Evolutionary conservation across 2,329 filamentous ascomycete genomes (phyloP), one percentile per base, ranked within the genome.

Genomic region (Xylaria sp.): DNA sequence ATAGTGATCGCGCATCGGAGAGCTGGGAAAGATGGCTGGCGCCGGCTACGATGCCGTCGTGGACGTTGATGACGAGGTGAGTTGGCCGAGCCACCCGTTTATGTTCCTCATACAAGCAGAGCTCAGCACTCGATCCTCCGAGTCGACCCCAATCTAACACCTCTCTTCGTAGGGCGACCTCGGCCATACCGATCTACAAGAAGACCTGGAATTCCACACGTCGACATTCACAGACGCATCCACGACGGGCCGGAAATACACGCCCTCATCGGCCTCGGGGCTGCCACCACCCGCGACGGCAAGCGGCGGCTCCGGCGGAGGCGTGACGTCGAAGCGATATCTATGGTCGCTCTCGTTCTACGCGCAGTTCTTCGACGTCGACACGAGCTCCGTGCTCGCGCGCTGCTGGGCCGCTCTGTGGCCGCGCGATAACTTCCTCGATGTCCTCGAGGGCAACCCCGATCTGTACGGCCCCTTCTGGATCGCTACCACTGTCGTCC

Each of bases 151-250:
- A 45, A 45, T 18, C 58, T 65, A 60, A 65, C 46, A 56, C 28
- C 12, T 41, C 30, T 5, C 28, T 56, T 36, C 50, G 46, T 18
- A 98, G 94, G 95, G 95, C 77, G 96, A 99, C 82, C 90, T 99
- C 79, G 96, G 96, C 76, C 94, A 97, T 83, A 99, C 96, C 65
- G 96, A 99, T 81, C 91, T 99, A 28, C 94, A 97, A 85, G 95
- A 97, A 81, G 96, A 98, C 82, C 94, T 99, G 80, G 96, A 98
- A 87, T 99, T 99, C 84, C 96, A 99, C 86, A 92, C 90, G 78
- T 97, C 94, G 72, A 89, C 92, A 84, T 97, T 97, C 81, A 88
- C 90, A 76, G 89, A 89, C 66, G 78, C 85, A 78, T 76, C 85
- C 70, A 79, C 82, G 46, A 83, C 85, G 71, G 80, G 82, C 41